Evolutionary conservation across 2,329 filamentous ascomycete genomes (phyloP).

Genomic region (Acrocalymma vagum): DNA sequence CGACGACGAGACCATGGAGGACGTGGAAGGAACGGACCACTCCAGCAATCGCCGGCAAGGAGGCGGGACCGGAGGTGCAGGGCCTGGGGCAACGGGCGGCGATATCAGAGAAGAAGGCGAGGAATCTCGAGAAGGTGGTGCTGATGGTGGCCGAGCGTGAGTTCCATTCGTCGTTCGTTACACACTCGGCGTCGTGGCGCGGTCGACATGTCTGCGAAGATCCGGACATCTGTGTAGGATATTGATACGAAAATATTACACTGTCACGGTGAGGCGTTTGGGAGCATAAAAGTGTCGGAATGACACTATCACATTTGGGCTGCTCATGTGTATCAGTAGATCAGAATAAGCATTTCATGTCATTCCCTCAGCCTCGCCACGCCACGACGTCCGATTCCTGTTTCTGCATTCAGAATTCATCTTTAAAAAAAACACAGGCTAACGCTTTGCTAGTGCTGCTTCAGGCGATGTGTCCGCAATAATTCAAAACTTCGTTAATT

Average conservation of each 20-base stretch:
- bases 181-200: conserved; percentile 45
- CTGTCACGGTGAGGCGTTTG: conserved; percentile 42
- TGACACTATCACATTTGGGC: conserved; percentile 30
- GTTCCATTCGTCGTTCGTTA: conserved; percentile 63
- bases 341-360: conserved; percentile 41
- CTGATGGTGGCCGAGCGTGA: conserved; percentile 99
- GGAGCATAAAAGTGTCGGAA: conserved; percentile 30
- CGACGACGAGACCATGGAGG: conserved; percentile 73
- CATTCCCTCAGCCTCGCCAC: conserved; percentile 31
- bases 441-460: conserved; percentile 50
- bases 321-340: conserved; percentile 46
- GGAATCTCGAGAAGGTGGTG: conserved; percentile 87
- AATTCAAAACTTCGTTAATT: conserved; percentile 89
- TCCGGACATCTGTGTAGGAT: conserved; percentile 28
- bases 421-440: conserved; percentile 22
- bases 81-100: conserved; percentile 85
- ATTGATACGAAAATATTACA: conserved; percentile 23
- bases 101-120: conserved; percentile 92
- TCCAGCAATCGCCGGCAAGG: conserved; percentile 39
- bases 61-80: conserved; percentile 76
- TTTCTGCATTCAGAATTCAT: conserved; percentile 13
- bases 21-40: conserved; percentile 62
- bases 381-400: conserved; percentile 37
- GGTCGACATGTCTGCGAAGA: conserved; percentile 34
- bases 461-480: conserved; percentile 76